Evolutionary conservation across 108 stramenopile genomes (phyloP).

Genomic region (Nannochloropsis salina): DNA sequence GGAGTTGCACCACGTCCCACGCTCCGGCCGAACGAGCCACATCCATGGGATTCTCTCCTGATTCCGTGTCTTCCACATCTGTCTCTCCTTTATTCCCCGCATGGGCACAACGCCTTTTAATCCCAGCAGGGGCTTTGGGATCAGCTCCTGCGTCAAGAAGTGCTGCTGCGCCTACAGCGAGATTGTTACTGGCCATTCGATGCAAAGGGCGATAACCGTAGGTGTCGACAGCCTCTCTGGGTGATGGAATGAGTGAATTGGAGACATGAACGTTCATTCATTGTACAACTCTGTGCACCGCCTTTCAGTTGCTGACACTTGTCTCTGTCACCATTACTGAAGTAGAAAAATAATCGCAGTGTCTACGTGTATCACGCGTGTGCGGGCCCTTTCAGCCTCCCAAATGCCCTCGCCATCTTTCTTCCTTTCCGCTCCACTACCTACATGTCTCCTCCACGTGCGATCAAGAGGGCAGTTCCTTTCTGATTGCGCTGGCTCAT

Average conservation of each 20-base stretch:
- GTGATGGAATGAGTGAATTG: too few species aligned
- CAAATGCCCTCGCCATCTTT: background rate
- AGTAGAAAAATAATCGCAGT: too few species aligned
- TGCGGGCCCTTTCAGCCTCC: too few species aligned
- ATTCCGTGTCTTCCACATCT: background rate
- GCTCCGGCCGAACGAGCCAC: background rate
- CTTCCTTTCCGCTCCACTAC: background rate
- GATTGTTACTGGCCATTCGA: conserved; percentile 75
- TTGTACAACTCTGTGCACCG: background rate
- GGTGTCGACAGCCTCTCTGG: conserved; percentile 56
- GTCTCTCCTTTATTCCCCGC: background rate
- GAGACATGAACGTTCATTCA: background rate
- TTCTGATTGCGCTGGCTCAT: conserved; percentile 54
- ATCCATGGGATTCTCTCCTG: background rate
- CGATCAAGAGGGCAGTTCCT: conserved; percentile 57
- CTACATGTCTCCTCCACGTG: conserved; percentile 61
- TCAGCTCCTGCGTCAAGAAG: conserved; percentile 36
- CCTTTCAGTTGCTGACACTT: too few species aligned
- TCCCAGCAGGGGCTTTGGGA: background rate
- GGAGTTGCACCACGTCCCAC: conserved; percentile 7
- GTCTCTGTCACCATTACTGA: too few species aligned
- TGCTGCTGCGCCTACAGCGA: conserved; percentile 63
- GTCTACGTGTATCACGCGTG: too few species aligned
- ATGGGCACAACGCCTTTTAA: too few species aligned
- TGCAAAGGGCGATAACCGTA: conserved; percentile 73